Conservation (phyloP, 2,329 filamentous ascomycete genomes). For the Colletotrichum incanum region DNA sequence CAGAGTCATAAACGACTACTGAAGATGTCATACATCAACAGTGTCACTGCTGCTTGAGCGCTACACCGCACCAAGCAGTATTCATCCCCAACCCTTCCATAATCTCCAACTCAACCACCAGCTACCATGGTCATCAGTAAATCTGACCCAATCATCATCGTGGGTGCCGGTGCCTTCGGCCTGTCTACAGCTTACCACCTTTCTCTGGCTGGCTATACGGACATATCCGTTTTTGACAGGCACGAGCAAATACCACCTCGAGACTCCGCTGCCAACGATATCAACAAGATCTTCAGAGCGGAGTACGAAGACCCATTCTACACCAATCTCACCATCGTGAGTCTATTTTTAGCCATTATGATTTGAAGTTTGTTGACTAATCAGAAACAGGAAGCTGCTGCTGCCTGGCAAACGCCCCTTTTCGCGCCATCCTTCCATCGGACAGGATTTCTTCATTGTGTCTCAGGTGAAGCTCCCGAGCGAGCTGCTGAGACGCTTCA, state of each 20-base stretch:
- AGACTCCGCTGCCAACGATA: slow-evolving; percentile 70
- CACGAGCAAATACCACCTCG: slow-evolving; percentile 57
- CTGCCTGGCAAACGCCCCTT: slow-evolving; percentile 66
- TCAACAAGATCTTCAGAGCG: slow-evolving; percentile 74
- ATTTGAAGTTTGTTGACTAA: background rate
- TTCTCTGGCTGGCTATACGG: slow-evolving; percentile 58
- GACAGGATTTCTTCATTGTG: slow-evolving; percentile 61
- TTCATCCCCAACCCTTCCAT: background rate
- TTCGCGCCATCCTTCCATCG: slow-evolving; percentile 67
- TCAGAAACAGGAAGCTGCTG: slow-evolving; percentile 61
- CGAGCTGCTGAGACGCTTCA: slow-evolving; percentile 64
- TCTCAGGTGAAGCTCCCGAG: slow-evolving; percentile 62
- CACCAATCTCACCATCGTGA: slow-evolving; percentile 66
- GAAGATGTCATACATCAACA: slow-evolving; percentile 28
- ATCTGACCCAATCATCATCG: slow-evolving; percentile 52
- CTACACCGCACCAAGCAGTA: background rate
- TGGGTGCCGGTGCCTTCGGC: slow-evolving; percentile 66
- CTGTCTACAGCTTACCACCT: slow-evolving; percentile 66
- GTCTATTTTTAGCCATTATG: slow-evolving; percentile 27
- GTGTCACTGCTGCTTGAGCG: background rate
- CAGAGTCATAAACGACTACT: slow-evolving; percentile 2
- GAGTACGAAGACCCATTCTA: slow-evolving; percentile 74
- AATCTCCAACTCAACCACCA: background rate
- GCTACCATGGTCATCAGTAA: slow-evolving; percentile 45
- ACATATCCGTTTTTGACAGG: slow-evolving; percentile 65